Evolutionary conservation across 1,284 basidiomycete genomes (phyloP), one percentile per base, ranked within the genome.

Genomic region (Trichosporon inkin): DNA sequence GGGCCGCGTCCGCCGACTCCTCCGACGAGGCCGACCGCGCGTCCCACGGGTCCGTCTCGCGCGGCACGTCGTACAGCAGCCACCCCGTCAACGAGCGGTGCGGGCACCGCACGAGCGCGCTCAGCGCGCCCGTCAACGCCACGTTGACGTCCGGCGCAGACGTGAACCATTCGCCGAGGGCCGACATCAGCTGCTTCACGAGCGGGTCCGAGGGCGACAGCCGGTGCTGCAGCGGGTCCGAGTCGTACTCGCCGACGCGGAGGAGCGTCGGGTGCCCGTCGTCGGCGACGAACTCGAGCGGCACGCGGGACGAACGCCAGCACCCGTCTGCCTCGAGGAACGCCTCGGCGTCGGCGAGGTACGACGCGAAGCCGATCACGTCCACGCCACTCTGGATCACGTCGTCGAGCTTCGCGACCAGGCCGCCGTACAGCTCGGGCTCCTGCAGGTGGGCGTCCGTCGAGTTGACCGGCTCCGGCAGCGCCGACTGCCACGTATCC

Each of bases 131-230:
- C 0, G 91, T 96, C 62, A 97, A 78, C 0, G 90, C 88, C 58
- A 98, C 84, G 73, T 98, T 98, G 72, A 84, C 84, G 67, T 94
- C 89, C 2, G 93, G 87, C 0, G 87, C 83, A 61, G 94, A 90
- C 5, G 84, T 84, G 75, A 97, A 92, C 81, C 96, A 95, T 57
- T 80, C 82, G 37, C 87, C 80, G 10, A 95, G 77, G 16, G 83
- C 83, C 49, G 87, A 84, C 37, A 97, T 82, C 17, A 96, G 73
- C 32, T 84, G 77, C 3, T 86, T 84, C 17, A 95, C 78, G 10
- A 94, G 80, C 0, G 88, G 84, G 70, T 96, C 93, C 61, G 85
- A 85, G 38, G 87, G 83, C 64, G 87, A 86, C n/a, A 96, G 78
- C 7, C 84, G 81, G 71, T 93, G 89, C 56, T 68, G 70, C 24